These are phyloP conservation scores for Pestalotiopsis sp. DNA, from an alignment of 2,329 filamentous ascomycete genomes.

Conservation along the genomic window DNA sequence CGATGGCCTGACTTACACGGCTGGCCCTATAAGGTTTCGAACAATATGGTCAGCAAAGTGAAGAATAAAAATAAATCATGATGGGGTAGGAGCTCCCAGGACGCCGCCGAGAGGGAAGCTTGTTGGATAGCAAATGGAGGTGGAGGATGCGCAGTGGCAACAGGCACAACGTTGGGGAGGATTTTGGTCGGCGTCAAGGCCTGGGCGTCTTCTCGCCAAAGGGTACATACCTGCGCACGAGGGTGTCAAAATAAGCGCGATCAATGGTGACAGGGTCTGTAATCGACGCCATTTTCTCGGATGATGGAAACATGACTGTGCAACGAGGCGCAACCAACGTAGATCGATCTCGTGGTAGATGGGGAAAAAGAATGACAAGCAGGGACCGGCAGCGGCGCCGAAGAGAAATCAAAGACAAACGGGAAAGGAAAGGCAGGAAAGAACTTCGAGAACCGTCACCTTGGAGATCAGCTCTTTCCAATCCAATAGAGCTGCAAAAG, in stretches of 20 bases:
- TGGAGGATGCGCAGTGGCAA: neutral
- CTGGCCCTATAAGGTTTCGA: constrained; percentile 25
- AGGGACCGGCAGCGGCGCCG: neutral
- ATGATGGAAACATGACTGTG: neutral
- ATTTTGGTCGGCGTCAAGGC: neutral
- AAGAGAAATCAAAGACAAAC: neutral
- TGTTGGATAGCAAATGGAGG: neutral
- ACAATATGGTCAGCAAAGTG: constrained; percentile 20
- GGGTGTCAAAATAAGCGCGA: constrained; percentile 61
- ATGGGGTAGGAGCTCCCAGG: neutral
- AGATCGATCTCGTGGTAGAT: neutral
- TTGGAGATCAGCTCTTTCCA: neutral
- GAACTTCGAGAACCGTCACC: neutral
- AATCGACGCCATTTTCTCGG: constrained; percentile 26
- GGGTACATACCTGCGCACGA: constrained; percentile 59
- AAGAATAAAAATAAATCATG: neutral
- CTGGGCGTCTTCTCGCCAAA: neutral
- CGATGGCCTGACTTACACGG: constrained; percentile 27
- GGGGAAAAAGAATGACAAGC: neutral
- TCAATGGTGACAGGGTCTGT: constrained; percentile 56
- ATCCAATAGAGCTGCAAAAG: neutral
- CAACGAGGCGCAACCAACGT: neutral
- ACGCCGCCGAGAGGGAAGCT: neutral
- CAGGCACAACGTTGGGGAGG: neutral
- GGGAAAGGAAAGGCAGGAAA: neutral